These are phyloP conservation scores for Diaporthe citriasiana DNA, from an alignment of 2,329 filamentous ascomycete species.

Conservation along the genomic window DNA sequence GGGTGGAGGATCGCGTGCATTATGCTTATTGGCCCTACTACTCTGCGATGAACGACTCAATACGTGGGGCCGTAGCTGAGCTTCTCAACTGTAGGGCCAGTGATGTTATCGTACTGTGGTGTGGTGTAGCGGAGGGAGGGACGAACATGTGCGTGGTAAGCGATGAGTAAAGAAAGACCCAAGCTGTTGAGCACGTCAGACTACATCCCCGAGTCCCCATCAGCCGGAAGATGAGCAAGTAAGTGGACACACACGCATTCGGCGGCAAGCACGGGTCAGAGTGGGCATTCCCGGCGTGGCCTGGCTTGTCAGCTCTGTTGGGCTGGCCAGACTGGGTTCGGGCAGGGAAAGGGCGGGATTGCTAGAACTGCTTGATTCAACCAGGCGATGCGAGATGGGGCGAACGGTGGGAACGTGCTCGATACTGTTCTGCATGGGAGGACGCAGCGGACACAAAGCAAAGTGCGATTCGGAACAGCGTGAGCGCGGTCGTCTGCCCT, in stretches of 20 bases:
- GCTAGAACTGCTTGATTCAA: slow-evolving; percentile 29
- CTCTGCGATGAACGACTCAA: slow-evolving; percentile 25
- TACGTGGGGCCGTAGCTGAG: slow-evolving; percentile 14
- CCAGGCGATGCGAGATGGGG: slow-evolving; percentile 28
- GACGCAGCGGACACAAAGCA: too few species aligned
- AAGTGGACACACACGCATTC: slow-evolving; percentile 5
- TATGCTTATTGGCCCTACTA: slow-evolving; percentile 16
- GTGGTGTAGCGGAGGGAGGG: too few species aligned
- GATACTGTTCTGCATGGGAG: too few species aligned
- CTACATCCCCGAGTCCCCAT: neutral
- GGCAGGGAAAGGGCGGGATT: slow-evolving; percentile 20
- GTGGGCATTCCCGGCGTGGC: slow-evolving; percentile 1
- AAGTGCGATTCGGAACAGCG: slow-evolving; percentile 8
- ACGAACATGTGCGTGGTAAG: neutral
- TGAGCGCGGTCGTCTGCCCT: neutral
- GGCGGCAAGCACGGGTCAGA: slow-evolving; percentile 21
- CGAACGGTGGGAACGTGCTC: slow-evolving; percentile 33
- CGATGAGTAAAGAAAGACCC: neutral
- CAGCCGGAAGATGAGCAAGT: neutral
- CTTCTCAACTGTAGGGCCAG: neutral
- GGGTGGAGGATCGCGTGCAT: slow-evolving; percentile 26
- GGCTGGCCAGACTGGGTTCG: neutral
- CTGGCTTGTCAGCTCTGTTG: neutral
- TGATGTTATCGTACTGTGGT: neutral
- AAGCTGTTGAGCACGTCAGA: slow-evolving; percentile 11